Evolutionary conservation across 352 stramenopile species (phyloP), one percentile per base, ranked within the genome.

Genomic region (Phytophthora pseudosyringae): DNA sequence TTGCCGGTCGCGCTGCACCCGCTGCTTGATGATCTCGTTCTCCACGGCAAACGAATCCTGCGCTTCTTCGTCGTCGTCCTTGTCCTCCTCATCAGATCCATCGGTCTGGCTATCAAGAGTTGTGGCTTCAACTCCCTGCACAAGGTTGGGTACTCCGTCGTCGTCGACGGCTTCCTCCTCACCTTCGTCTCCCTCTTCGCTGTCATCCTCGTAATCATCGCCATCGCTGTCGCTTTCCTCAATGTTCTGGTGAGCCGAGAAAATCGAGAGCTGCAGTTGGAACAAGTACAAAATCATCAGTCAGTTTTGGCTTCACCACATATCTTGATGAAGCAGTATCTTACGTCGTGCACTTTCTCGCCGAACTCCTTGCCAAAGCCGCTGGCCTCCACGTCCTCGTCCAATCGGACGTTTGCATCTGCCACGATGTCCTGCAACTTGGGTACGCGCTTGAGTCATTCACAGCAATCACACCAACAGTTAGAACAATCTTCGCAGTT

Each of bases 351-450:
- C 38, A 93, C 70, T 58, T 79, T 73, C 47, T 91, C 78, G 61
- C 89, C 85, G 21, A 89, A 90, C 54, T 95, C 85, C 16, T 86
- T 88, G 38, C 73, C 83, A 31, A 96, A 95, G 26, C 82, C 84
- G 63, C 84, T 94, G n/a, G 86, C 88, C 32, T 90, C 80, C 18
- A 92, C 84, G 57, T 88, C 80, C 6, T 86, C 73, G 25, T 93
- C 85, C 39, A 93, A 72, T 39, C 67, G 84, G 28, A 78, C 46
- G 13, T 94, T 78, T 10, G 71, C 66, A 57, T 93, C 79, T 10
- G 75, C 73, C 15, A 91, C 81, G 32, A 94, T 93, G n/a, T 95
- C 85, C 4, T 75, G 54, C 40, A 90, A 64, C 60, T 71, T 75
- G 5, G 82, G 80, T 39, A 89, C 61, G 46, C 71, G 78, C 80